Evolutionary conservation across 805 yeast species (phyloP).

Genomic region (Teunomyces stri): DNA sequence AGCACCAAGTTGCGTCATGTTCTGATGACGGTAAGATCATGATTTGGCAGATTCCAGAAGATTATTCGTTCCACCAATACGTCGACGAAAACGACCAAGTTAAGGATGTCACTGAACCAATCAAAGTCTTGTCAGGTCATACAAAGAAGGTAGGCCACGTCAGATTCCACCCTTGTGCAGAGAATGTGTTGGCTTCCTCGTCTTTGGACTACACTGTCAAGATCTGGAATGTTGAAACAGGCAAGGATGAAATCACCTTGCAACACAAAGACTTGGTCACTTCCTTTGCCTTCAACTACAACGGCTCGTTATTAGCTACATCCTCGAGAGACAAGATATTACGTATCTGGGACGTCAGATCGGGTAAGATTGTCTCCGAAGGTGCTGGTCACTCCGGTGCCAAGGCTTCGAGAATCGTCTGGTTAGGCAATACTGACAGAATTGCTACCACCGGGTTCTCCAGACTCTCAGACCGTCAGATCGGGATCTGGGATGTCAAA

Average conservation of each 20-base stretch:
- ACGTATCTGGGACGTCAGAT: constrained; percentile 87
- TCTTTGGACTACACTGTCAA: constrained; percentile 90
- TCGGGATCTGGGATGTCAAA: constrained; percentile 88
- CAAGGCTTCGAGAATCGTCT: constrained; percentile 79
- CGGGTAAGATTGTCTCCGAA: constrained; percentile 71
- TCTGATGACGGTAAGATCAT: constrained; percentile 53
- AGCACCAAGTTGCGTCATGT: constrained; percentile 41
- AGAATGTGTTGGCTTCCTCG: constrained; percentile 82
- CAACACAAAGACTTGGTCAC: constrained; percentile 89
- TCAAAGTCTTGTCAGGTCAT: constrained; percentile 76
- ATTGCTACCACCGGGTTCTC: constrained; percentile 94
- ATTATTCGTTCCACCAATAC: constrained; percentile 67
- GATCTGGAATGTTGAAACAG: constrained; percentile 83
- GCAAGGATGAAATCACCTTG: constrained; percentile 66
- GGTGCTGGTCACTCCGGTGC: constrained; percentile 94
- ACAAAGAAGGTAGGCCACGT: constrained; percentile 92
- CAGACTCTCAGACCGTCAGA: constrained; percentile 86
- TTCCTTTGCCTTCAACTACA: constrained; percentile 87
- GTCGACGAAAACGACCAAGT: constrained; percentile 53
- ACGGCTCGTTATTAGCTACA: constrained; percentile 84
- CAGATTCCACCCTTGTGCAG: constrained; percentile 83
- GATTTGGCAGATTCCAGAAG: constrained; percentile 84
- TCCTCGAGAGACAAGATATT: constrained; percentile 87
- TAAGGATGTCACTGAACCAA: constrained; percentile 65
- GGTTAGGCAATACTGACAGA: constrained; percentile 88